Conservation (phyloP, 176 grass and related monocot genomes). For the Eragrostis nindensis region DNA sequence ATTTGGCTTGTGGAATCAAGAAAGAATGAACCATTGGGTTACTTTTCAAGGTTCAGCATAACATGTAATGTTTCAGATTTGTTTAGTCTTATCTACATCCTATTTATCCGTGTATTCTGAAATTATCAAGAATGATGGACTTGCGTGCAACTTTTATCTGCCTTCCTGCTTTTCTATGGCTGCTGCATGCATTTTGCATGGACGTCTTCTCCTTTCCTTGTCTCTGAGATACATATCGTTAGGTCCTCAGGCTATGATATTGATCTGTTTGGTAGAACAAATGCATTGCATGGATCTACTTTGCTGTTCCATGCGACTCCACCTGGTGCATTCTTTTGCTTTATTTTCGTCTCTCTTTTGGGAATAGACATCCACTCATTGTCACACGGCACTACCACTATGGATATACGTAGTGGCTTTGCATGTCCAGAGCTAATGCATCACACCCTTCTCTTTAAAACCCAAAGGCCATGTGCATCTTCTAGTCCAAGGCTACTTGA, state of each 20-base stretch:
- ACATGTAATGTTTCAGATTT: background rate
- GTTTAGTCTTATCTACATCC: constrained; percentile 18
- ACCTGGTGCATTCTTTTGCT: constrained; percentile 13
- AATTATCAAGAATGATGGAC: constrained; percentile 8
- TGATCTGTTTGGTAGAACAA: constrained; percentile 32
- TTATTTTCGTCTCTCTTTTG: constrained; percentile 23
- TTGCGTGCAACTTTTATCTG: background rate
- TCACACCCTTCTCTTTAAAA: constrained; percentile 55
- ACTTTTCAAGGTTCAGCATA: constrained; percentile 19
- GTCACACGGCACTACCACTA: constrained; percentile 29
- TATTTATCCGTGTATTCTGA: constrained; percentile 20
- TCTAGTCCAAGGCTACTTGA: constrained; percentile 42
- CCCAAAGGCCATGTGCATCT: constrained; percentile 1
- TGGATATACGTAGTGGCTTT: constrained; percentile 21
- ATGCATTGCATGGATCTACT: constrained; percentile 34
- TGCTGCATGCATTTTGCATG: constrained; percentile 48
- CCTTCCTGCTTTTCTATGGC: constrained; percentile 20
- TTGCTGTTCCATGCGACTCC: constrained; percentile 20
- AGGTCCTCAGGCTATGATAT: constrained; percentile 4
- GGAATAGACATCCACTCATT: constrained; percentile 58
- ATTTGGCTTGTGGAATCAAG: constrained; percentile 6
- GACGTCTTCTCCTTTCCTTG: constrained; percentile 22
- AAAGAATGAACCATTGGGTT: constrained; percentile 16
- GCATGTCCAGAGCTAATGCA: constrained; percentile 40
- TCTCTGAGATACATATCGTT: constrained; percentile 20